phyloP scores from a whole-genome alignment of 352 stramenopile genomes.

The Pythium periplocum region DNA sequence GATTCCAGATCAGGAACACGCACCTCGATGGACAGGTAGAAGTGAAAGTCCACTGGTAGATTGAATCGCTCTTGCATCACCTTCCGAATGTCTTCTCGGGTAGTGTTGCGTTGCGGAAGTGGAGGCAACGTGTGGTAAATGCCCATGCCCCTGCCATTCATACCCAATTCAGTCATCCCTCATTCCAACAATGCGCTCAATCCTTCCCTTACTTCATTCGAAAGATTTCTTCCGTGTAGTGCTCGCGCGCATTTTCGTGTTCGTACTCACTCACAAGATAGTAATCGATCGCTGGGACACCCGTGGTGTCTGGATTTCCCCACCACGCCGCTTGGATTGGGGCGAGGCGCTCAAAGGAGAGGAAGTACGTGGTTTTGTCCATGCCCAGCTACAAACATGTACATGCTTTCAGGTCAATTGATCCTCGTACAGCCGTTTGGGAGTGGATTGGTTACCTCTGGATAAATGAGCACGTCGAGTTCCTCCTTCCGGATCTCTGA shows the following conservation, averaged over 20 bases:
- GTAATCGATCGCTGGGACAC: constrained; percentile 63
- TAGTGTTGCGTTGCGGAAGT: constrained; percentile 30
- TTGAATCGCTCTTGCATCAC: constrained; percentile 54
- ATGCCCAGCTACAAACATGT: constrained; percentile 44
- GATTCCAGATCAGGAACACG: not conserved
- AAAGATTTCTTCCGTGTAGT: constrained; percentile 61
- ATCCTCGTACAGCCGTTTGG: too few relatives aligned
- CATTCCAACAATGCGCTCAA: too few relatives aligned
- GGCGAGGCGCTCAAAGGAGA: constrained; percentile 61
- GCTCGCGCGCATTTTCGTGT: constrained; percentile 28
- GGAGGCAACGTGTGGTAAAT: constrained; percentile 49
- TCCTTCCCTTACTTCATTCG: constrained; percentile 41
- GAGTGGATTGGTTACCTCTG: constrained; percentile 32
- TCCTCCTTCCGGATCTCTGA: constrained; percentile 43
- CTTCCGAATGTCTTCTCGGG: constrained; percentile 34
- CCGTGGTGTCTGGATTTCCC: constrained; percentile 67
- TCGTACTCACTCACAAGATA: constrained; percentile 67
- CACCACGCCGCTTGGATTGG: constrained; percentile 70
- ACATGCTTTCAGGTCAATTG: too few relatives aligned
- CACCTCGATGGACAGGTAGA: constrained; percentile 68
- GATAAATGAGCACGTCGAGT: constrained; percentile 67
- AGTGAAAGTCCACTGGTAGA: constrained; percentile 41
- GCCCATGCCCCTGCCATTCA: constrained; percentile 42
- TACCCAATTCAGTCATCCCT: too few relatives aligned
- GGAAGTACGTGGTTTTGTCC: constrained; percentile 75